Evolutionary conservation across 225 moss, liverwort and hornwort species (phyloP), one percentile per base, ranked within the genome.

Genomic region (Marchantia paleacea): DNA sequence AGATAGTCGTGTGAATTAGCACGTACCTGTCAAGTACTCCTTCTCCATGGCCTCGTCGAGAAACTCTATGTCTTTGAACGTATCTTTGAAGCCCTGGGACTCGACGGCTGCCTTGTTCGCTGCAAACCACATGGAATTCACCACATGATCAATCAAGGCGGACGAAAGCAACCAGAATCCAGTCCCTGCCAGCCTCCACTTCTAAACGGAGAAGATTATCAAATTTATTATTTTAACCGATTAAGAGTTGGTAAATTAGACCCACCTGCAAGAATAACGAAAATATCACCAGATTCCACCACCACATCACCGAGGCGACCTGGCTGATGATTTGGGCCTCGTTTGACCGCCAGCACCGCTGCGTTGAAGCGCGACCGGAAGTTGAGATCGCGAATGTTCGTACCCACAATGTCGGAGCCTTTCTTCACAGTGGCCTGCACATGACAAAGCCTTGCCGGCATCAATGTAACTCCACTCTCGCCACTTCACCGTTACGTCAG

Each of bases 291-390:
- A 50, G 20, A 39, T 51, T 72, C 71, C 12, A 72, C 49, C 29
- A 72, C 71, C 20, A 72, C 71, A 50, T 72, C 71, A 48, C 71
- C 71, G 49, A 72, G 31, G 50, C 71, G 71, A 22, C 71, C 71
- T 18, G 71, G 50, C 49, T 48, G 29, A 50, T 48, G 71, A 22
- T 72, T 72, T 4, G 47, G 16, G 0, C 71, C 71, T 72, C 71
- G 71, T 72, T 50, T 72, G 0, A 72, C 71, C 3, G 71, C 71
- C 22, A 72, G 50, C 9, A 72, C 71, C 8, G 71, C 71, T 72
- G 71, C 48, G 50, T 72, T 72, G 71, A 72, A 72, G 71, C 71
- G 71, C 48, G 71, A 19, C 0, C 71, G 71, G 50, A 72, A 72
- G 71, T 72, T 50, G 14, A 72, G 50, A 22, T 72, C 71, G 12